Conservation (phyloP, 495 filamentous ascomycete genomes). For the Bacidia gigantensis region DNA sequence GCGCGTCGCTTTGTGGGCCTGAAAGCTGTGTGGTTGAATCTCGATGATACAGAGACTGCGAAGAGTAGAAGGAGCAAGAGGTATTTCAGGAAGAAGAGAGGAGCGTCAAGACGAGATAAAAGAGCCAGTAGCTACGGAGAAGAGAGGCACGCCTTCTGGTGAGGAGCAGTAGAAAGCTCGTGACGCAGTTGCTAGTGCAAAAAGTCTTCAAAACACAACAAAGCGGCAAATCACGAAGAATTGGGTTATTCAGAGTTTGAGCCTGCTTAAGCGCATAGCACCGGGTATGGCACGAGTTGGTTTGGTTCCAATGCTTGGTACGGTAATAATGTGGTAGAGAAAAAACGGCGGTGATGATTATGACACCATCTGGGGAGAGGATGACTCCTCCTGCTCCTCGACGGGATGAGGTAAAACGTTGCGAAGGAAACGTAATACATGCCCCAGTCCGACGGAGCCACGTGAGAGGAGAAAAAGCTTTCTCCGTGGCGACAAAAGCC, state of each 20-base stretch:
- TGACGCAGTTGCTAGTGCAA: neutral
- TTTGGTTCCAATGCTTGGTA: neutral
- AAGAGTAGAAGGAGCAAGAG: too few relatives aligned
- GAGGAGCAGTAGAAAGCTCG: neutral
- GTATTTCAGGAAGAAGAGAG: too few relatives aligned
- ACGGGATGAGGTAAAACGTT: slow-evolving; percentile 3
- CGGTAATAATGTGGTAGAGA: neutral
- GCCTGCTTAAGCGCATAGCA: neutral
- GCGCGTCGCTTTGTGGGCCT: neutral
- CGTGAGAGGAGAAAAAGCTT: neutral
- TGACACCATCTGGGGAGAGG: neutral
- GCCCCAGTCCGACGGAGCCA: neutral
- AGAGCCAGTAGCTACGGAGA: neutral
- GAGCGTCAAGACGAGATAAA: too few relatives aligned
- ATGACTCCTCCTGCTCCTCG: slow-evolving; percentile 4
- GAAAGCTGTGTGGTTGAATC: neutral
- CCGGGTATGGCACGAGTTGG: neutral
- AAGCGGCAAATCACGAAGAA: slow-evolving; percentile 2
- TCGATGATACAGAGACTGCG: too few relatives aligned
- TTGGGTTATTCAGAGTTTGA: neutral
- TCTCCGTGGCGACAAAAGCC: neutral
- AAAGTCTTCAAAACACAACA: neutral
- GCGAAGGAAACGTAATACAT: neutral
- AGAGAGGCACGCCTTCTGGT: neutral
- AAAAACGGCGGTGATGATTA: neutral